Percentiles rank a stretch among this genome's conserved stretches.
phyloP scores from a whole-genome alignment of 441 rosid genomes.

The Croton laevigatus region DNA sequence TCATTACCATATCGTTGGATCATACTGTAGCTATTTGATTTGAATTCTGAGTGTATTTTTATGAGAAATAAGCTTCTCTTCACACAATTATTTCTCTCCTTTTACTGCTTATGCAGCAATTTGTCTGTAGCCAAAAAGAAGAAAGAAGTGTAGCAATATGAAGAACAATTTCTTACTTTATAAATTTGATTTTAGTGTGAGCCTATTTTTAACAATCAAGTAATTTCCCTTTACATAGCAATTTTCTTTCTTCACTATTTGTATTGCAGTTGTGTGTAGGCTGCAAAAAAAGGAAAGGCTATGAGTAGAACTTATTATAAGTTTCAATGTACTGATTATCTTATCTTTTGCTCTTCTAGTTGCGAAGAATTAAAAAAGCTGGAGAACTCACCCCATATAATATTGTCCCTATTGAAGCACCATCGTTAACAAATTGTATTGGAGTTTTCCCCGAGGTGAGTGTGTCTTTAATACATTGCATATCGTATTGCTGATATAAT shows the following conservation, averaged over 20 bases:
- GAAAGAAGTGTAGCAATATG: neutral
- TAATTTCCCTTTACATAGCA: neutral
- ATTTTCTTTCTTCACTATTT: neutral
- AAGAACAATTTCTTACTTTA: too few species aligned
- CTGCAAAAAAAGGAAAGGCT: too few species aligned
- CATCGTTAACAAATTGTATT: slow-evolving; percentile 80
- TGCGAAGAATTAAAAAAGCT: slow-evolving; percentile 66
- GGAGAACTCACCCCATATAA: slow-evolving; percentile 89
- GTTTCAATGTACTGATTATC: slow-evolving; percentile 1
- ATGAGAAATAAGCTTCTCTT: neutral
- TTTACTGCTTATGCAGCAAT: neutral
- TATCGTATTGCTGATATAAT: slow-evolving; percentile 11
- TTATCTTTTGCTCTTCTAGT: slow-evolving; percentile 42
- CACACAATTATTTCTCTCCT: neutral
- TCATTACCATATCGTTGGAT: neutral
- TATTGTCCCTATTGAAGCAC: slow-evolving; percentile 91
- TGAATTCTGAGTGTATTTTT: neutral
- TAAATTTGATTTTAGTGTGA: too few species aligned
- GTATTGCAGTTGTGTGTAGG: neutral
- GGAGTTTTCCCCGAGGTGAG: slow-evolving; percentile 93
- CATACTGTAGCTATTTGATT: neutral
- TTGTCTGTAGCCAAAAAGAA: neutral
- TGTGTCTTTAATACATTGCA: slow-evolving; percentile 19
- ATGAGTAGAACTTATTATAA: neutral
- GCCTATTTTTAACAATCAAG: neutral